phyloP scores from a whole-genome alignment of 2,329 filamentous ascomycete genomes.

The Fonsecaea pedrosoi region DNA sequence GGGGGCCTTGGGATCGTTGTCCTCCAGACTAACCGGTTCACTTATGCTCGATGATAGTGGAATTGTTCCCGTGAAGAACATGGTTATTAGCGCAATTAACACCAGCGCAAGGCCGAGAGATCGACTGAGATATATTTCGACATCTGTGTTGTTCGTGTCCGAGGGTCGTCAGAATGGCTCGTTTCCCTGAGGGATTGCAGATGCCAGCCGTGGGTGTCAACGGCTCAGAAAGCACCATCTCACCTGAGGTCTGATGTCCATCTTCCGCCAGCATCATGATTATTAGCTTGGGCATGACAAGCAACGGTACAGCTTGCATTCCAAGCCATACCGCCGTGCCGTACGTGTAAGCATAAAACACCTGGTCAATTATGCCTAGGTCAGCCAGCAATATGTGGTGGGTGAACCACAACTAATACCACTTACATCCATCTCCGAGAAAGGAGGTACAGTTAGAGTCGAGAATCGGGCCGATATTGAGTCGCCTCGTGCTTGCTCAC shows the following conservation, averaged over 20 bases:
- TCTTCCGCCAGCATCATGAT: constrained; percentile 65
- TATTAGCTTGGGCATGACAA: constrained; percentile 67
- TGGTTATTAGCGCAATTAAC: constrained; percentile 66
- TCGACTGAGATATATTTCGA: constrained; percentile 77
- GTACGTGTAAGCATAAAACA: constrained; percentile 55
- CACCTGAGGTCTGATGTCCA: constrained; percentile 62
- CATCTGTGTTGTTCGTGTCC: constrained; percentile 49
- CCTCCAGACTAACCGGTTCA: constrained; percentile 51
- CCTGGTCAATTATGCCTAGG: constrained; percentile 41
- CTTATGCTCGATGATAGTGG: constrained; percentile 63
- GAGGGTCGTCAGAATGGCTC: constrained; percentile 13
- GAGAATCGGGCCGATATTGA: not conserved
- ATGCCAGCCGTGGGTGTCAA: constrained; percentile 1
- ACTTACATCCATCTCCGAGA: constrained; percentile 28
- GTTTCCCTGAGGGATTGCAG: constrained; percentile 3
- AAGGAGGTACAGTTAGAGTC: not conserved
- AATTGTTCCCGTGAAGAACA: constrained; percentile 73
- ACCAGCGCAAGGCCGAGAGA: constrained; percentile 72
- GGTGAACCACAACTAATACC: not conserved
- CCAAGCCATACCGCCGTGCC: constrained; percentile 53
- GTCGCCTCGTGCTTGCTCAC: not conserved
- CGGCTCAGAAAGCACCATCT: constrained; percentile 33
- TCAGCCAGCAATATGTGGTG: not conserved
- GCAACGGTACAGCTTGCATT: constrained; percentile 59
- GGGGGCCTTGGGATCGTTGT: constrained; percentile 60